phyloP scores from a whole-genome alignment of 345 rosid species.

The Brassica nigra region DNA sequence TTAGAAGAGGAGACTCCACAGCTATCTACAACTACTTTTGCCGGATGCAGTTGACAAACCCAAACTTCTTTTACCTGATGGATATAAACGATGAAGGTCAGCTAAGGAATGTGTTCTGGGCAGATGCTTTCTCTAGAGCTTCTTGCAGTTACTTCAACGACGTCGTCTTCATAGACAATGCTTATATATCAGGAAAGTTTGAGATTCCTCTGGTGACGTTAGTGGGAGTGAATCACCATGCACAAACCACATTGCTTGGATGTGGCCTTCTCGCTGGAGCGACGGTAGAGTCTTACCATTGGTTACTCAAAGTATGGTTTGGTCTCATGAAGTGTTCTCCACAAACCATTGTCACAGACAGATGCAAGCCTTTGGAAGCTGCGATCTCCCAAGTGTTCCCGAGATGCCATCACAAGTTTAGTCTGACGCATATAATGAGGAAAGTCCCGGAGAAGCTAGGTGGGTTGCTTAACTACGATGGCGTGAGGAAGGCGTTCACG shows the following conservation, averaged over 20 bases:
- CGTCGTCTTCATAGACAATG: conserved; percentile 58
- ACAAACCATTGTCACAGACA: conserved; percentile 63
- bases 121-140: conserved; percentile 60
- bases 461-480: conserved; percentile 55
- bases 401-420: conserved; percentile 53
- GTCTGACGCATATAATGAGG: conserved; percentile 52
- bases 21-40: conserved; percentile 62
- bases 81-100: conserved; percentile 71
- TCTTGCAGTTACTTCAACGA: conserved; percentile 61
- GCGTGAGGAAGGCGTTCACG: conserved; percentile 52
- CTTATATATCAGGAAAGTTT: conserved; percentile 53
- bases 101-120: conserved; percentile 68
- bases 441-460: conserved; percentile 60
- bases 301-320: conserved; percentile 66
- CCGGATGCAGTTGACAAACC: conserved; percentile 68
- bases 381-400: conserved; percentile 64
- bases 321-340: conserved; percentile 51
- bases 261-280: conserved; percentile 76
- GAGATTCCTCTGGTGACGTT: conserved; percentile 66
- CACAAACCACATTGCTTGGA: conserved; percentile 57
- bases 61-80: conserved; percentile 67
- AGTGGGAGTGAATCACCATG: conserved; percentile 71
- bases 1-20: conserved; percentile 61
- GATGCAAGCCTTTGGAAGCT: conserved; percentile 60
- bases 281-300: conserved; percentile 56